A percentile compares a stretch with the other conserved stretches of the same genome.
These are phyloP conservation scores for Rhazya stricta DNA, from an alignment of 257 asterid species.

Conservation along the genomic window DNA sequence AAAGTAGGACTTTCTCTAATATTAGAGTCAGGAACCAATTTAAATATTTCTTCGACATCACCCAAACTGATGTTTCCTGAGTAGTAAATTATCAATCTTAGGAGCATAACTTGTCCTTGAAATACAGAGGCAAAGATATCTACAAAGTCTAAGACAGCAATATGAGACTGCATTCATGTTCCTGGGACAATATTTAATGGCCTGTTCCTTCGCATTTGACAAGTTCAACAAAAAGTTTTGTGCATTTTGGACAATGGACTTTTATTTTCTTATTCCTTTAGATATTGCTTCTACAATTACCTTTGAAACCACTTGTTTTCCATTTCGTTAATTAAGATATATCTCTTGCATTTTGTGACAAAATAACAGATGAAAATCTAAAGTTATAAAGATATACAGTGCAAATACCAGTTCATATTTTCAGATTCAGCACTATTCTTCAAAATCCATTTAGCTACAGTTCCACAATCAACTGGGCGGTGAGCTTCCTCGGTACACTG, in stretches of 20 bases:
- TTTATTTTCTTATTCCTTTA: not conserved
- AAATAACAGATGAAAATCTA: not conserved
- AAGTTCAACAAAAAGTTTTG: not conserved
- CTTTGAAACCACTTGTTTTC: not conserved
- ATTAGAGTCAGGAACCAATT: not conserved
- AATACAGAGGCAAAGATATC: not conserved
- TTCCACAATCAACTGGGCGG: conserved; percentile 56
- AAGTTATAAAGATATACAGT: not conserved
- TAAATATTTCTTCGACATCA: not conserved
- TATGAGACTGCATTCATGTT: not conserved
- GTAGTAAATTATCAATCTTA: not conserved
- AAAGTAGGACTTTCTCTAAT: not conserved
- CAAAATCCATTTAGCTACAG: conserved; percentile 51
- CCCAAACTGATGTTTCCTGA: not conserved
- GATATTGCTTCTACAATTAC: not conserved
- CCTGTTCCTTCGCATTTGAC: not conserved
- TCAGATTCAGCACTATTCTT: conserved; percentile 56
- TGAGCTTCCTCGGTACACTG: conserved; percentile 58
- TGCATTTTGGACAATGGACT: not conserved
- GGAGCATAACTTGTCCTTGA: not conserved
- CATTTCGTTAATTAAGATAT: not conserved
- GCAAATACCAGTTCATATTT: conserved; percentile 48
- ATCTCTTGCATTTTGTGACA: not conserved
- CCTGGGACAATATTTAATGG: not conserved
- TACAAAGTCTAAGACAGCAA: not conserved